These are phyloP conservation scores for Toxicodendron radicans DNA, from an alignment of 345 rosid genomes.

Conservation along the genomic window DNA sequence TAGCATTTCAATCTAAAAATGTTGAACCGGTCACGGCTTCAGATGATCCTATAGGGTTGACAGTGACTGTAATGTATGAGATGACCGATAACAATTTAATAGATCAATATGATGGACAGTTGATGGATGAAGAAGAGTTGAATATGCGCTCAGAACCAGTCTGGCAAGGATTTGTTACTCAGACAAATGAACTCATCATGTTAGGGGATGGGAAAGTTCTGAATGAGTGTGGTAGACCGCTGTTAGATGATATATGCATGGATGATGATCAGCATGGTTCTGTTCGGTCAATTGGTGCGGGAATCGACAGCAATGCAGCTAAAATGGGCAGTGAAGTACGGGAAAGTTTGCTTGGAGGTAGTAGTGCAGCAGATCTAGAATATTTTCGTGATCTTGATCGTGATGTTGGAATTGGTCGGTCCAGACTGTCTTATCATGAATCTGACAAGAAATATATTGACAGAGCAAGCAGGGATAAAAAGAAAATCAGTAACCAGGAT, in stretches of 20 bases:
- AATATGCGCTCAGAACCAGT: conserved; percentile 84
- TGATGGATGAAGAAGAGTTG: conserved; percentile 85
- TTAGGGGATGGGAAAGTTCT: conserved; percentile 54
- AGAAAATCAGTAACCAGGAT: conserved; percentile 48
- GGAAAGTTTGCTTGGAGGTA: conserved; percentile 87
- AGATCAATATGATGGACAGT: conserved; percentile 73
- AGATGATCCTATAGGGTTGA: conserved; percentile 75
- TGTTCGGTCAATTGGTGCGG: conserved; percentile 97
- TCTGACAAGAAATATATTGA: conserved; percentile 54
- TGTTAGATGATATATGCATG: conserved; percentile 54
- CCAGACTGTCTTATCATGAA: conserved; percentile 47
- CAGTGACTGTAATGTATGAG: conserved; percentile 63
- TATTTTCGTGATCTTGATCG: conserved; percentile 71
- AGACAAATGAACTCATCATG: conserved; percentile 68
- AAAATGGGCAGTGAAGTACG: conserved; percentile 90
- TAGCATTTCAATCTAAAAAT: conserved; percentile 61
- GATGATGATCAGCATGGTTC: conserved; percentile 92
- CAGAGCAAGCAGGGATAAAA: conserved; percentile 45
- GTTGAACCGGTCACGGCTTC: conserved; percentile 60
- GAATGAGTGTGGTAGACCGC: conserved; percentile 49
- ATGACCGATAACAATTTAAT: conserved; percentile 59
- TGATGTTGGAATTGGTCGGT: conserved; percentile 54
- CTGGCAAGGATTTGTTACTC: conserved; percentile 95
- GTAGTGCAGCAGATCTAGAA: conserved; percentile 90
- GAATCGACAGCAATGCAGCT: conserved; percentile 90